Percentiles rank a stretch among this genome's conserved stretches.
Evolutionary conservation across 495 filamentous ascomycete species (phyloP).

Genomic region (Xylaria grammica): DNA sequence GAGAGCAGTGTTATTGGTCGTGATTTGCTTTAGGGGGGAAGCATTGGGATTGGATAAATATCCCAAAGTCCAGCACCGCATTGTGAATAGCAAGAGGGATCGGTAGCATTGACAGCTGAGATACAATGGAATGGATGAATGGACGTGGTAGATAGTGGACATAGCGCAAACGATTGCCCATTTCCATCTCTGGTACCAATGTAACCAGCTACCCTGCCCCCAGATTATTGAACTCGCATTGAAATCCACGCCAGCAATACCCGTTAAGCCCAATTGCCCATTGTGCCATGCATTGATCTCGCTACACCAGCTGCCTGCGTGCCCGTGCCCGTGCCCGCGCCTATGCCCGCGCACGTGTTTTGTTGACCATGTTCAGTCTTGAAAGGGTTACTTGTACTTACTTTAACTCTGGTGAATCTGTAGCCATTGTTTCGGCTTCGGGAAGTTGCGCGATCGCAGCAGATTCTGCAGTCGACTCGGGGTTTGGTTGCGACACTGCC

Average conservation of each 20-base stretch:
- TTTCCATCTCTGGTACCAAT: conserved; percentile 10
- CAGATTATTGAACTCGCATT: neutral
- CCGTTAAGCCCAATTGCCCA: conserved; percentile 2
- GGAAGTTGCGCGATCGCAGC: conserved; percentile 58
- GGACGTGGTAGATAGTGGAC: conserved; percentile 8
- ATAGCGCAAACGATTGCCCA: neutral
- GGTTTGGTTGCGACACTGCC: conserved; percentile 54
- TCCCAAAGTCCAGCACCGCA: conserved; percentile 4
- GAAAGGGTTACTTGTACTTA: conserved; percentile 44
- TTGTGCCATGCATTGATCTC: neutral
- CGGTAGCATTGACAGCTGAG: conserved; percentile 1
- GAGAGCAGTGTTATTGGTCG: neutral
- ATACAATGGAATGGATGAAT: neutral
- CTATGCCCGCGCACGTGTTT: neutral
- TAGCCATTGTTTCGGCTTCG: conserved; percentile 64
- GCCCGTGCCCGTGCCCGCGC: too few species aligned
- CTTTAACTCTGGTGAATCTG: conserved; percentile 68
- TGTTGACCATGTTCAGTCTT: neutral
- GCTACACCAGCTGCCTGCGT: conserved; percentile 1
- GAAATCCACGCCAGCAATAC: conserved; percentile 1
- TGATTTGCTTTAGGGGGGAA: neutral
- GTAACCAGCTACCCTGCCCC: neutral
- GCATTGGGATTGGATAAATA: neutral
- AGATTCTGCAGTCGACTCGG: conserved; percentile 50
- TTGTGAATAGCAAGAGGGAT: neutral